Base-by-base conservation (phyloP, 176 grass and related monocot genomes). In the Eremochloa ophiuroides region DNA sequence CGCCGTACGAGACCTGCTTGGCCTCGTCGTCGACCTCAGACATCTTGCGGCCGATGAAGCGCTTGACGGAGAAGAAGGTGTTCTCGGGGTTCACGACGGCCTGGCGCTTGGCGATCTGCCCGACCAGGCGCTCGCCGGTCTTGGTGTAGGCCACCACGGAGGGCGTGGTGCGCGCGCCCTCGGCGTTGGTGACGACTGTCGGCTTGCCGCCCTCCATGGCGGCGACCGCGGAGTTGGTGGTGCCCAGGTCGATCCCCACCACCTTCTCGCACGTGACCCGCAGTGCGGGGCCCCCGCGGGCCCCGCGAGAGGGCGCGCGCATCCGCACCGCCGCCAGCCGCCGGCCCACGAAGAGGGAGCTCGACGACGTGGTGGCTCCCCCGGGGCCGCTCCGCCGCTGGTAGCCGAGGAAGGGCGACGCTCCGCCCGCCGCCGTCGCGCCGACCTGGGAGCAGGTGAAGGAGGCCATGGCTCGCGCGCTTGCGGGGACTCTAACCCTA, bases 131-230 rank as follows among this genome's bases (percentile, higher is more conserved):
- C 74, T 99, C 97, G 8, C 91, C 93, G 61, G 73, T 83, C 85
- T 88, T 99, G 29, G 97, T 93, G 87, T 99, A 99, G 0, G 97
- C 97, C 26, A 99, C 97, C 17, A 99, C 97, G 6, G 97, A 99
- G 2, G 97, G 97, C 42, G 97, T 99, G 34, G 97, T 99, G 34
- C 97, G 78, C 73, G 91, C 89, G 69, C 97, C 97, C 89, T 96
- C 97, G 28, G 88, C 91, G 91, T 99, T 99, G 79, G 93, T 99
- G 70, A 99, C 91, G 61, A 99, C 92, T 6, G 96, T 99, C 20
- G 96, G 96, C 86, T 93, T 99, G 62, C 96, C 96, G 43, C 96
- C 96, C 83, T 99, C 96, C 96, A 99, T 99, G 26, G 93, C 96
- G 26, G 93, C 96, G 69, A 99, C 96, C 23, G 96, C 93, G 39